These are phyloP conservation scores for Patellaria atrata DNA, from an alignment of 495 filamentous ascomycete genomes.

Conservation along the genomic window DNA sequence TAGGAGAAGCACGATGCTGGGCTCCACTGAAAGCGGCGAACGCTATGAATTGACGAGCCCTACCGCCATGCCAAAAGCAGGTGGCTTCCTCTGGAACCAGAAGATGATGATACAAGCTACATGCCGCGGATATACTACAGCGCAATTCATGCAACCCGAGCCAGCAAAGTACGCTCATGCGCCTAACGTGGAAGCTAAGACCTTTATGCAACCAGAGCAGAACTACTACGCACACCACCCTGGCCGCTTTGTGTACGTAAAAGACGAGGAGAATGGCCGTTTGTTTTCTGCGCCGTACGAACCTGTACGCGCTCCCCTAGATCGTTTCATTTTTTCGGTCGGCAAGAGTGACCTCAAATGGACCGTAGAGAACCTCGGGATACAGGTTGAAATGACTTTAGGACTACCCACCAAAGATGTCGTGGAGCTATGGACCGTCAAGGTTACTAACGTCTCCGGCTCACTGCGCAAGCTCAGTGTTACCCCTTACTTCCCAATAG, in stretches of 20 bases:
- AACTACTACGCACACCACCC: constrained; percentile 46
- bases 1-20: constrained; percentile 28
- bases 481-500: constrained; percentile 42
- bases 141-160: constrained; percentile 47
- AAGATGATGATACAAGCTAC: constrained; percentile 46
- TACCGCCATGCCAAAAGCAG: constrained; percentile 42
- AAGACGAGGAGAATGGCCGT: constrained; percentile 38
- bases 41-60: constrained; percentile 41
- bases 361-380: constrained; percentile 35
- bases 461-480: constrained; percentile 34
- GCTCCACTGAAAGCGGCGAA: constrained; percentile 35
- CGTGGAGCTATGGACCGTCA: constrained; percentile 40
- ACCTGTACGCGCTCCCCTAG: constrained; percentile 35
- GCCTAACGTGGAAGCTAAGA: constrained; percentile 41
- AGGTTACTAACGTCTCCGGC: constrained; percentile 36
- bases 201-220: constrained; percentile 46
- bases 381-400: constrained; percentile 40
- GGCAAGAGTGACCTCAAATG: constrained; percentile 40
- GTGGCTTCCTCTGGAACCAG: constrained; percentile 44
- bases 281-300: constrained; percentile 42
- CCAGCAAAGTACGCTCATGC: constrained; percentile 42
- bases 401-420: constrained; percentile 38
- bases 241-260: constrained; percentile 44
- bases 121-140: constrained; percentile 40
- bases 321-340: constrained; percentile 39